phyloP scores from a whole-genome alignment of 768 basidiomycete species.

The Imleria badia region DNA sequence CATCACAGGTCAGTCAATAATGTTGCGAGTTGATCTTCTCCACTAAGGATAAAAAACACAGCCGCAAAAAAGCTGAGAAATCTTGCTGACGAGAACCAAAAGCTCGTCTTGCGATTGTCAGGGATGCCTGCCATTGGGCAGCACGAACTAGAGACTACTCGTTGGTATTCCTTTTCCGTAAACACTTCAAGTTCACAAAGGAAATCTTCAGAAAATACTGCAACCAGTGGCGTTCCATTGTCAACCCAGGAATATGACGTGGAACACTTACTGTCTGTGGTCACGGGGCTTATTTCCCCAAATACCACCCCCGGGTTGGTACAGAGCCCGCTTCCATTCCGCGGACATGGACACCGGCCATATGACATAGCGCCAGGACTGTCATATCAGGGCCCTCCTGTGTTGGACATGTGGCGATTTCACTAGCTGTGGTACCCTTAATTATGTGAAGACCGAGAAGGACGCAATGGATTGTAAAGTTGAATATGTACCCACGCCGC shows the following conservation, averaged over 20 bases:
- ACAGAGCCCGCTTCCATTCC: neutral
- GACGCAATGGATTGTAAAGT: too few relatives aligned
- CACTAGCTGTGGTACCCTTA: conserved; percentile 7
- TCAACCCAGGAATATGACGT: conserved; percentile 1
- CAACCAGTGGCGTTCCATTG: conserved; percentile 2
- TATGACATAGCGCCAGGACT: neutral
- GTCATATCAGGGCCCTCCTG: neutral
- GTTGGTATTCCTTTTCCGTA: conserved; percentile 11
- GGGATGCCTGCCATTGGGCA: neutral
- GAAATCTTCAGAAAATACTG: conserved; percentile 7
- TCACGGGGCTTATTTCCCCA: neutral
- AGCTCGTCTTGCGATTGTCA: conserved; percentile 14
- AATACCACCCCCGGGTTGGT: conserved; percentile 5
- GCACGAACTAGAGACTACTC: neutral
- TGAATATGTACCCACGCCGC: too few relatives aligned
- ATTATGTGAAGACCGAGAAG: neutral
- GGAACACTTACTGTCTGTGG: conserved; percentile 5
- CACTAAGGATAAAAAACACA: conserved; percentile 7
- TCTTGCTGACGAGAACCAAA: conserved; percentile 26
- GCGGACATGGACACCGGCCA: conserved; percentile 6
- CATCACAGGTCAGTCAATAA: conserved; percentile 18
- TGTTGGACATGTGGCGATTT: neutral
- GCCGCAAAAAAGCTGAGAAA: conserved; percentile 52
- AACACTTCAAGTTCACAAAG: neutral
- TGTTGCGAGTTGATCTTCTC: neutral